Conservation (phyloP, 176 grass and related monocot genomes). For the Oropetium thomaeum region DNA sequence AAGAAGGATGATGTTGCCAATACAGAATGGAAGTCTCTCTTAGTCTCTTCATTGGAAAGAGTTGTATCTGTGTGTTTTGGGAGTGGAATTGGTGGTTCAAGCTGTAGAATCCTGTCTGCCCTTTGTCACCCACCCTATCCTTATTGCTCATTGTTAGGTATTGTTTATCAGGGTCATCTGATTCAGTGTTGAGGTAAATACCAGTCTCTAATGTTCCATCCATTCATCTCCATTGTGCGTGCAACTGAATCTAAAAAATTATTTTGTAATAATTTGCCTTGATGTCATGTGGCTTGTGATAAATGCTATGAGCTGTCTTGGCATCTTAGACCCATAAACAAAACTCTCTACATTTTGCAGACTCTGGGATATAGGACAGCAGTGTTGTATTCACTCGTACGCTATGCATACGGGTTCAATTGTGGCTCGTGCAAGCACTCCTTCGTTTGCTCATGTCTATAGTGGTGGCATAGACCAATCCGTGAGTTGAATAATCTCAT, state of each 20-base stretch:
- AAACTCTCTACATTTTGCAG: conserved; percentile 44
- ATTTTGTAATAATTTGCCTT: background rate
- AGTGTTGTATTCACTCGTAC: conserved; percentile 96
- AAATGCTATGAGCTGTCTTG: background rate
- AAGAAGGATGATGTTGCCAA: too few species aligned
- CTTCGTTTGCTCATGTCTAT: conserved; percentile 92
- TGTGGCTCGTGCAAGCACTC: conserved; percentile 79
- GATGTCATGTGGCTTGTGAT: background rate
- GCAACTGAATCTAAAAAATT: background rate
- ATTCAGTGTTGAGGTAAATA: conserved; percentile 95
- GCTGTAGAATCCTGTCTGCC: conserved; percentile 2
- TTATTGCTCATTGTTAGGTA: conserved; percentile 47
- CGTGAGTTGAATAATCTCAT: conserved; percentile 50
- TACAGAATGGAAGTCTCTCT: too few species aligned
- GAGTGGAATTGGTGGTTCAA: too few species aligned
- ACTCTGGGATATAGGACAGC: conserved; percentile 97
- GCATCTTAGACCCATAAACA: background rate
- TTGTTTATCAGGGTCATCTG: conserved; percentile 92
- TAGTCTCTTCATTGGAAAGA: too few species aligned
- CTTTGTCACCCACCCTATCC: background rate
- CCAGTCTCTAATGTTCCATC: background rate
- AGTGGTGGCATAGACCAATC: conserved; percentile 97
- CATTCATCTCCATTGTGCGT: background rate
- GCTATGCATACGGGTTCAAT: conserved; percentile 95
- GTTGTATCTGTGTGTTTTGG: too few species aligned